Conservation (phyloP, 495 filamentous ascomycete genomes). For the Cryomyces minteri region DNA sequence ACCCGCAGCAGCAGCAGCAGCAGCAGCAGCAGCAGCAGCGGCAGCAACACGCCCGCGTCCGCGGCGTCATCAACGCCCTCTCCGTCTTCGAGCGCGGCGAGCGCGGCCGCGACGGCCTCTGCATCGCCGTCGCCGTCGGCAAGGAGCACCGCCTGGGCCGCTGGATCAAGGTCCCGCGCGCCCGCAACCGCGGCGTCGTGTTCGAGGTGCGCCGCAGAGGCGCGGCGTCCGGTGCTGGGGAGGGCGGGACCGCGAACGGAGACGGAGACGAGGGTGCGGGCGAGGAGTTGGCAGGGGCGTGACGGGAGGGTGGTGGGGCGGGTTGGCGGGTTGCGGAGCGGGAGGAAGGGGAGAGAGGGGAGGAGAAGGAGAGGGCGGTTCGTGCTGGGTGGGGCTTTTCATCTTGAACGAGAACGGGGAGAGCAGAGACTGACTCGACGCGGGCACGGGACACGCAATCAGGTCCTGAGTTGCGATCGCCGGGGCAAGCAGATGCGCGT, state of each 20-base stretch:
- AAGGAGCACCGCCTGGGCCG: constrained; percentile 71
- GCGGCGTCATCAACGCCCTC: constrained; percentile 73
- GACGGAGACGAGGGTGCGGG: too few relatives aligned
- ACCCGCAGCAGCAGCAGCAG: constrained; percentile 11
- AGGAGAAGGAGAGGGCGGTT: too few relatives aligned
- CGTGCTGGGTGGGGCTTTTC: too few relatives aligned
- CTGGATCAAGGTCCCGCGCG: constrained; percentile 45
- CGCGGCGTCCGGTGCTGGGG: neutral
- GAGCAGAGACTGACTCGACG: too few relatives aligned
- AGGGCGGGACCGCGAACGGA: too few relatives aligned
- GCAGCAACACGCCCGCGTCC: constrained; percentile 21
- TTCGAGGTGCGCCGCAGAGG: constrained; percentile 50
- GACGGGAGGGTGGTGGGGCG: too few relatives aligned
- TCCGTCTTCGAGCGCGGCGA: constrained; percentile 64
- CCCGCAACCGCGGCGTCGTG: constrained; percentile 58
- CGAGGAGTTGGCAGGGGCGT: too few relatives aligned
- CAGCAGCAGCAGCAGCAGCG: constrained; percentile 11
- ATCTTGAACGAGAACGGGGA: too few relatives aligned
- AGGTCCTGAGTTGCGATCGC: too few relatives aligned
- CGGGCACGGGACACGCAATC: too few relatives aligned
- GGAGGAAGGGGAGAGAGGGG: too few relatives aligned
- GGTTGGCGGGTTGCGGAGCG: too few relatives aligned
- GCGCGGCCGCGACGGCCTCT: constrained; percentile 50
- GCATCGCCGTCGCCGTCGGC: constrained; percentile 64
- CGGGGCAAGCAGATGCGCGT: neutral